Base-by-base conservation (phyloP, 345 rosid genomes). In the Camelina hispida region DNA sequence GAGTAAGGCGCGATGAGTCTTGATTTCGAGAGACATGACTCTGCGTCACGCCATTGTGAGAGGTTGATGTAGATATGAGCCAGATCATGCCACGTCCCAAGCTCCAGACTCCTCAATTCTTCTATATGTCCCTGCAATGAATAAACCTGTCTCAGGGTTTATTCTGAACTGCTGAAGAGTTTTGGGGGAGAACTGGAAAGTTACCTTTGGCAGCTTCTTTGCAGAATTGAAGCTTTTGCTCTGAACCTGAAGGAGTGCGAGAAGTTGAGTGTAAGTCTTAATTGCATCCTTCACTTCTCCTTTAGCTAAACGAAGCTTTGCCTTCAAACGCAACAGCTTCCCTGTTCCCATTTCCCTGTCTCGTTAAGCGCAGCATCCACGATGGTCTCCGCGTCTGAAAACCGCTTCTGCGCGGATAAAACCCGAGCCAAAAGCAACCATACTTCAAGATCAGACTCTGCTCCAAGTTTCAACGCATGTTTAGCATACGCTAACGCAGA, bases 271-370 rank as follows among this genome's bases (percentile, higher is more conserved):
- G 78, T 91, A 91, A 32, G 86, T 89, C 74, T 82, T 79, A 42
- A 86, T 81, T 23, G 89, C 93, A 66, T 63, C 72, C 69, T 80
- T 83, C 38, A 88, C 62, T 30, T 72, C 85, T 57, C 91, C 87
- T 73, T 83, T 90, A 17, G 93, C 89, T 67, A 91, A 73, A 73
- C 89, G 90, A 73, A 91, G 78, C 76, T 83, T 91, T 9, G 97
- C 96, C 72, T 83, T 87, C 67, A 91, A 80, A 79, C 87, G 85
- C 87, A 91, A 81, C 64, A 91, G 80, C 70, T 86, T 93, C 78
- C 93, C 44, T 91, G 96, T 55, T 89, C 93, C 96, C 91, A 91
- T 73, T 83, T 87, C 54, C 85, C 89, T 42, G 90, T 85, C 74
- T 89, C 90, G 11, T 89, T 90, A 76, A 91, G 77, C 14, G 91